Evolutionary conservation across 108 stramenopile species (phyloP), one percentile per base, ranked within the genome.

Genomic region (Discostella pseudostelligera): DNA sequence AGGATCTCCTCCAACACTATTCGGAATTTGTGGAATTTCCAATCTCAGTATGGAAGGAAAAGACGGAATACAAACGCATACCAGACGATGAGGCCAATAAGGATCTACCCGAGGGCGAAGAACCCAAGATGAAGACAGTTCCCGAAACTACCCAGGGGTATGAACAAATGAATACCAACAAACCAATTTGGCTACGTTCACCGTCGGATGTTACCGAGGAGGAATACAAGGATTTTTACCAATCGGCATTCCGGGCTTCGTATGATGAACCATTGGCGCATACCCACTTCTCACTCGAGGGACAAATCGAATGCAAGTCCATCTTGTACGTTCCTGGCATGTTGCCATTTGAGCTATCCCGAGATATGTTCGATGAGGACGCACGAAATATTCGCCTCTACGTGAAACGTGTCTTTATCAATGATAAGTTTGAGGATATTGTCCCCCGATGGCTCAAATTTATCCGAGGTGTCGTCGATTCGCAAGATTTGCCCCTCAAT

Each of bases 381-480:
- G 56, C 90, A 20, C 79, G 88, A 12, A 91, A 90, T 56, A 90
- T 98, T 67, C 91, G 93, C 36, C 80, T 99, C 10, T 99, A 99
- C 80, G 98, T 99, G 28, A 97, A 97, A 84, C 95, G 98, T 17
- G 98, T 99, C 28, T 99, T 99, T 68, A 97, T 99, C 93, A 99
- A 97, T 70, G 98, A 99, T 75, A 85, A 96, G 67, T 99, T 97
- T 64, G 96, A 98, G 49, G 98, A 97, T 49, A 91, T 99, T 42
- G 81, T 97, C 36, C 98, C 98, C 17, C 87, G 97, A 13, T 98
- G 96, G 95, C 89, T 98, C 57, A 95, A 94, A 64, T 98, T 98
- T 73, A 75, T 98, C 46, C 81, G 93, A 45, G 98, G 96, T 47
- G 90, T 97, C 8, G 97, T 99, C 44, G 98, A 99, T 69, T 86